Evolutionary conservation across 2,329 filamentous ascomycete species (phyloP).

Genomic region (Fusarium succisae): DNA sequence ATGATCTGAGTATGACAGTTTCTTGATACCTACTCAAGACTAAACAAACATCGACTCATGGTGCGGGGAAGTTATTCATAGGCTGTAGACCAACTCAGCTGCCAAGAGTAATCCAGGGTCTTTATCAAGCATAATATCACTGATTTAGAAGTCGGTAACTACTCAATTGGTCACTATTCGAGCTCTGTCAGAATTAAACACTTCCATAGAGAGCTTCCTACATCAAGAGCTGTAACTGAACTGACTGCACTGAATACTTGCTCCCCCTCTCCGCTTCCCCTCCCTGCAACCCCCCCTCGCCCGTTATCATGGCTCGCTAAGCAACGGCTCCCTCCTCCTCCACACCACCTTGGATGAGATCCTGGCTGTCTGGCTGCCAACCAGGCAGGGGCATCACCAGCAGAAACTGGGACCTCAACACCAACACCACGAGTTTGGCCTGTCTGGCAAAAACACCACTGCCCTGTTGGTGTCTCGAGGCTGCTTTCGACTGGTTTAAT

Average conservation of each 20-base stretch:
- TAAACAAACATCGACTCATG: slow-evolving; percentile 8
- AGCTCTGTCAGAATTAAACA: slow-evolving; percentile 25
- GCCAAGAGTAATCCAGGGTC: neutral
- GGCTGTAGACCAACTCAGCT: slow-evolving; percentile 1
- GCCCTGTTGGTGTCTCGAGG: slow-evolving; percentile 22
- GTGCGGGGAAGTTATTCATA: slow-evolving; percentile 18
- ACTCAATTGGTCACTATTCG: neutral
- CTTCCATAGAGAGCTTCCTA: slow-evolving; percentile 22
- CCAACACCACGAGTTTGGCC: slow-evolving; percentile 16
- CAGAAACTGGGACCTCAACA: slow-evolving; percentile 13
- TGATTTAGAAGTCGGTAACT: neutral
- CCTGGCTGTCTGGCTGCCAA: slow-evolving; percentile 15
- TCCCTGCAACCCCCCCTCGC: neutral
- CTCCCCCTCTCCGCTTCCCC: slow-evolving; percentile 1
- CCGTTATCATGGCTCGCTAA: slow-evolving; percentile 33
- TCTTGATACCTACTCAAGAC: neutral
- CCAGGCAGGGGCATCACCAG: slow-evolving; percentile 5
- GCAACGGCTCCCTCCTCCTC: slow-evolving; percentile 3
- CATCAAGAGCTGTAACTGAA: slow-evolving; percentile 5
- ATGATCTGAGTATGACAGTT: slow-evolving; percentile 36
- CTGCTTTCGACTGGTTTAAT: slow-evolving; percentile 34
- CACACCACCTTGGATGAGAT: slow-evolving; percentile 24
- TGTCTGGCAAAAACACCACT: neutral
- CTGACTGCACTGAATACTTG: neutral
- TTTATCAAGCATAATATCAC: neutral